Conservation (phyloP, 208 protist species). For the Crithidia thermophila region DNA sequence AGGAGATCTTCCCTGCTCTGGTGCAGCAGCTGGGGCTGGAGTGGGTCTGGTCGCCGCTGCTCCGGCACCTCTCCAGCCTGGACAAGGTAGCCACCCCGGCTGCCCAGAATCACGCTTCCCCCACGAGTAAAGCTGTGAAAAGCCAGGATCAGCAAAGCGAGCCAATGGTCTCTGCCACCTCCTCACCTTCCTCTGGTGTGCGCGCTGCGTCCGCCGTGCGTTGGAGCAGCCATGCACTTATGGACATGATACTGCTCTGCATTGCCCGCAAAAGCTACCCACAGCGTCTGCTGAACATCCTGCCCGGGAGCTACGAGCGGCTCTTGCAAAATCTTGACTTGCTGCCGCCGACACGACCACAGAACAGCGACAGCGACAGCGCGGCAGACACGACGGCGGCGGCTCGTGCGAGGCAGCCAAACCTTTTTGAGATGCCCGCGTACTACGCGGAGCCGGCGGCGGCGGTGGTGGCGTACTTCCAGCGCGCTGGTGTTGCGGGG, state of each 20-base stretch:
- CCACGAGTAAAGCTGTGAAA: too few species aligned
- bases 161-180: too few species aligned
- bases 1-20: slow-evolving; percentile 60
- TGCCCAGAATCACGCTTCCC: too few species aligned
- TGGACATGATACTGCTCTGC: slow-evolving; percentile 49
- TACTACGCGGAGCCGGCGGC: slow-evolving; percentile 73
- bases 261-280: slow-evolving; percentile 63
- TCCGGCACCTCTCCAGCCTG: slow-evolving; percentile 49
- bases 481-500: slow-evolving; percentile 33
- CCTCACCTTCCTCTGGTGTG: not conserved
- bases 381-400: not conserved
- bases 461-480: slow-evolving; percentile 54
- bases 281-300: slow-evolving; percentile 54
- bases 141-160: too few species aligned
- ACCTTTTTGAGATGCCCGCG: slow-evolving; percentile 52
- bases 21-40: slow-evolving; percentile 81
- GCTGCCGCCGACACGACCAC: slow-evolving; percentile 12
- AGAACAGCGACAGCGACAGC: slow-evolving; percentile 14
- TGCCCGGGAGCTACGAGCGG: slow-evolving; percentile 69
- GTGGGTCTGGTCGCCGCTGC: slow-evolving; percentile 81
- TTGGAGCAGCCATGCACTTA: slow-evolving; percentile 42
- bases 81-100: slow-evolving; percentile 39
- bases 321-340: slow-evolving; percentile 40
- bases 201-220: too few species aligned
- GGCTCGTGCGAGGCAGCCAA: slow-evolving; percentile 1